Conservation (phyloP, 805 yeast species). For the Metschnikowia gelsemii region DNA sequence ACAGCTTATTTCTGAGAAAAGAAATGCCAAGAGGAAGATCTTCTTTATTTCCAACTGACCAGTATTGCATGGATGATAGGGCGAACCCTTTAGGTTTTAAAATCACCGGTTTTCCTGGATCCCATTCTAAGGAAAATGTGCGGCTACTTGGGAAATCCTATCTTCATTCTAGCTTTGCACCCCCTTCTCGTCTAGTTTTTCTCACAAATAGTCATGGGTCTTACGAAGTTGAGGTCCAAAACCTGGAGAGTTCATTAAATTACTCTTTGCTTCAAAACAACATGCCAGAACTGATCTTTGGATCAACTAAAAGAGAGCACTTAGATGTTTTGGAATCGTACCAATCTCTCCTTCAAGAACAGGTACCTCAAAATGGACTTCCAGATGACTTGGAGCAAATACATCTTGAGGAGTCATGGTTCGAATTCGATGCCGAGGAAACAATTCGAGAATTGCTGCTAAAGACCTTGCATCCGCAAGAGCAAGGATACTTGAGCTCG, state of each 20-base stretch:
- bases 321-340: conserved; percentile 18
- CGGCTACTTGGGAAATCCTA: conserved; percentile 31
- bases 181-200: conserved; percentile 33
- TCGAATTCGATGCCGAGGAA: conserved; percentile 25
- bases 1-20: conserved; percentile 22
- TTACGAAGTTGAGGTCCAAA: conserved; percentile 23
- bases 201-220: conserved; percentile 26
- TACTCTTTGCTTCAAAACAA: conserved; percentile 26
- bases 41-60: conserved; percentile 7
- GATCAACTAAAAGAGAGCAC: conserved; percentile 3
- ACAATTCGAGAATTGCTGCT: conserved; percentile 25
- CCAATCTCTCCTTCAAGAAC: conserved; percentile 12
- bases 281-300: conserved; percentile 17
- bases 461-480: conserved; percentile 6
- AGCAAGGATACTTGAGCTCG: conserved; percentile 22
- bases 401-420: conserved; percentile 23
- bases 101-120: conserved; percentile 23
- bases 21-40: conserved; percentile 9
- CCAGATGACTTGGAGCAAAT: conserved; percentile 10
- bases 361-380: conserved; percentile 8
- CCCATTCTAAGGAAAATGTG: conserved; percentile 26
- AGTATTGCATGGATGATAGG: conserved; percentile 24
- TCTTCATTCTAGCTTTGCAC: conserved; percentile 27
- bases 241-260: conserved; percentile 18
- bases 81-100: conserved; percentile 24